phyloP scores from a whole-genome alignment of 2,329 filamentous ascomycete species.

The Botrytis tulipae region DNA sequence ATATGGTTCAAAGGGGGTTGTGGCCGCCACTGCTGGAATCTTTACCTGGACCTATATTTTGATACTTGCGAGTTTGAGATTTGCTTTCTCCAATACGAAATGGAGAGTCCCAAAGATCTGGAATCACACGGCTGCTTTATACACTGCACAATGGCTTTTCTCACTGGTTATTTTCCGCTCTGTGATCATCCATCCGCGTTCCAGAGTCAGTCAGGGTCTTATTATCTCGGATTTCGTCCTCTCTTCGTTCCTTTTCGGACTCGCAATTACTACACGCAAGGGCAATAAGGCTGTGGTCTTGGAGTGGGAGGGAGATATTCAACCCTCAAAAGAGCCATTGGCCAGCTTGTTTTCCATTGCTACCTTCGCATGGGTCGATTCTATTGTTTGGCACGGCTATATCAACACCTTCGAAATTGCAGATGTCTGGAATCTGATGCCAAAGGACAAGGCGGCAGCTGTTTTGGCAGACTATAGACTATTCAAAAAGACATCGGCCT shows the following conservation, averaged over 20 bases:
- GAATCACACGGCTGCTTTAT: constrained; percentile 89
- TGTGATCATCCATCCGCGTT: constrained; percentile 72
- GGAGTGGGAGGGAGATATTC: constrained; percentile 84
- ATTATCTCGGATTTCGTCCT: constrained; percentile 73
- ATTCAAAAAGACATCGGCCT: constrained; percentile 73
- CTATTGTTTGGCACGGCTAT: constrained; percentile 86
- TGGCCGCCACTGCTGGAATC: constrained; percentile 65
- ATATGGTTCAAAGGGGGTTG: constrained; percentile 56
- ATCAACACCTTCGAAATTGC: constrained; percentile 76
- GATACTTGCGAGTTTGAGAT: constrained; percentile 67
- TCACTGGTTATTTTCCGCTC: constrained; percentile 78
- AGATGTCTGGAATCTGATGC: constrained; percentile 88
- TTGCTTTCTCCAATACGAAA: constrained; percentile 64
- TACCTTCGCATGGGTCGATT: constrained; percentile 88
- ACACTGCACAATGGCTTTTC: constrained; percentile 79
- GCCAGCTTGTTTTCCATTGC: constrained; percentile 85
- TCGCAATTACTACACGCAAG: constrained; percentile 80
- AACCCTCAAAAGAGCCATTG: constrained; percentile 81
- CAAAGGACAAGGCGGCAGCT: constrained; percentile 80
- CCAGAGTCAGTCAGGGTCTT: constrained; percentile 60
- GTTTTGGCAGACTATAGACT: constrained; percentile 83
- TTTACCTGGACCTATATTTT: constrained; percentile 80
- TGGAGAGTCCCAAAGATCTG: constrained; percentile 73
- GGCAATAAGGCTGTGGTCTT: constrained; percentile 87
- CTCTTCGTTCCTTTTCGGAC: constrained; percentile 68